Base-by-base conservation (phyloP, 371 early-diverging fungal species). In the Mortierella sp. region DNA sequence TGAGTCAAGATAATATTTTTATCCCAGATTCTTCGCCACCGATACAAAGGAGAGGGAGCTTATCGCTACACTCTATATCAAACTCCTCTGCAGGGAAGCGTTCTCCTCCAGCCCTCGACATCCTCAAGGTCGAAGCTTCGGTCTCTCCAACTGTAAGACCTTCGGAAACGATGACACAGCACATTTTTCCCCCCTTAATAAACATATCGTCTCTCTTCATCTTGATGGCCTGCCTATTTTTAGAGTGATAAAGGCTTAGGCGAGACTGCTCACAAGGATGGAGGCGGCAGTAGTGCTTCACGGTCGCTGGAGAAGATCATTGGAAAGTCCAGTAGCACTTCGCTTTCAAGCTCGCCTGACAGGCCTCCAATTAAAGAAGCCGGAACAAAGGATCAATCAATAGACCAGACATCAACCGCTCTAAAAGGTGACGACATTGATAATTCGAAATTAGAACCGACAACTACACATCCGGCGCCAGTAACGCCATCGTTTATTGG, bases 271-370 rank as follows among this genome's bases (percentile, higher is more conserved):
- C 51, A 31, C 0, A 59, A 22, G n/a, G 32, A 37, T 23, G 29
- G 47, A 59, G 43, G 15, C 17, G 19, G 47, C 55, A 34, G 54
- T 45, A 69, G 57, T 28, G 78, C 69, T 13, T 69, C 74, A 19
- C 66, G 68, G 10, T 66, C 79, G 3, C 54, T 73, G 34, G 49
- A 57, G 57, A 73, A 57, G 26, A 78, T 78, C 45, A 73, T 78
- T 37, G 64, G 49, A 15, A 78, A 66, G 26, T 70, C 79, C 15
- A 78, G 63, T 32, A 56, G 49, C 66, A 19, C 40, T 15, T 64
- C 75, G 1, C 43, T 73, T 12, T 37, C 68, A 1, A 32, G 57
- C 19, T 60, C 63, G n/a, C 42, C 23, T 22, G n/a, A 13, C 26
- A 56, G 15, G 22, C 40, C 42, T 23, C 10, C 56, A 26, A 47